Base-by-base conservation (phyloP, 1,284 basidiomycete species). In the Takashimella koratensis region DNA sequence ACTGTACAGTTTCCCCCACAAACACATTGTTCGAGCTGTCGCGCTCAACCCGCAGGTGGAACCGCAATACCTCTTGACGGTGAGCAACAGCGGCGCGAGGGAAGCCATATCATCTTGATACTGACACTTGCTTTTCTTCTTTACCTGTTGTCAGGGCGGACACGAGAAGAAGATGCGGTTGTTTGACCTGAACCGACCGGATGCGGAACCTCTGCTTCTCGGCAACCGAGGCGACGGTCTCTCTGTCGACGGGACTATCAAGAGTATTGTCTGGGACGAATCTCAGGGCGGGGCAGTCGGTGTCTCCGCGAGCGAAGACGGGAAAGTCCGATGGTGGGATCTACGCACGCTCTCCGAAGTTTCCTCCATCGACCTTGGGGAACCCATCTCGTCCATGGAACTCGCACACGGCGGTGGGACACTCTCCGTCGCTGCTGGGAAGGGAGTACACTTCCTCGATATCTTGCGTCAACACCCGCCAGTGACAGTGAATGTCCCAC, bases 321-420 rank as follows among this genome's bases (percentile, higher is more conserved):
- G 90, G 36, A 76, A 84, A 52, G 83, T 98, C 74, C 89, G 92
- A 88, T 98, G 94, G 94, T 98, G 95, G 95, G 95, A 98, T 78
- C 78, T 94, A 26, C 83, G 91, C 49, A 87, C 87, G 23, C 81
- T 86, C 47, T 80, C 82, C 51, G 78, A 89, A 57, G 85, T 85
- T 11, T 86, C 84, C 43, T 83, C 82, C 52, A 77, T 95, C 52
- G 80, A 81, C 16, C 88, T 97, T 65, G 80, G 85, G 1, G 84
- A 84, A 46, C 84, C 92, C 5, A 88, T 98, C 67, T 87, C 88
- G 12, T 94, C 90, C 36, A 95, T 98, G 90, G 95, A 98, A 70
- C 80, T 89, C 49, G 92, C 90, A 0, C 78, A 83, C 42, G 85
- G 86, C 54, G 94, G 90, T 13, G 86, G 89, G 58, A 84, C 90